Evolutionary conservation across 2,329 filamentous ascomycete genomes (phyloP), one percentile per base, ranked within the genome.

Genomic region (Clarireedia paspali): DNA sequence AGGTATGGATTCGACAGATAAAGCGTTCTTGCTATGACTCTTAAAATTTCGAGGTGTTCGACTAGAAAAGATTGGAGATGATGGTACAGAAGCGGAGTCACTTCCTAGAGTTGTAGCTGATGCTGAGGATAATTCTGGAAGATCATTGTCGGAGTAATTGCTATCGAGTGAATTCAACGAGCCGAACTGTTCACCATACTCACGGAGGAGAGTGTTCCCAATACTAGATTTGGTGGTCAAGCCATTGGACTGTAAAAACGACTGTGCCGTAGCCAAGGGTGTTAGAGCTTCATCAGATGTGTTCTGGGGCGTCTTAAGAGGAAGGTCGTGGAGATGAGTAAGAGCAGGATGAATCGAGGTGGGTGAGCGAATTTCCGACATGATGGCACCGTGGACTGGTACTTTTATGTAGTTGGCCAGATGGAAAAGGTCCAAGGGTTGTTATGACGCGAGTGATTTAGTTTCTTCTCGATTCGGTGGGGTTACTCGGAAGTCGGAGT

Each of bases 341-440:
- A 80, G 73, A 60, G 70, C 71, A 66, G 77, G 75, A 73, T 81
- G 77, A 70, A 80, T 72, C 62, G 75, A 72, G 57, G 72, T 71
- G 57, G 77, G 75, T 61, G 77, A 77, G 46, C 69, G 68, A 59
- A 75, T 62, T 60, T 70, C 71, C 60, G 72, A 66, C 72, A 74
- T 74, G 58, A 62, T 66, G 66, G 66, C 20, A 20, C 15, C 23
- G 38, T 12, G 23, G 50, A 42, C n/a, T 34, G 20, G 3, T 30
- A 27, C 15, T 50, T n/a, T 50, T 24, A 45, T 39, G 15, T 40
- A 15, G 14, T 40, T 24, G 7, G 14, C 23, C 27, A 40, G 50
- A 40, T 26, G 40, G 20, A 20, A 20, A 20, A 20, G 20, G 20
- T 20, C 20, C 20, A 20, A 30, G 27, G 27, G 27, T 30, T 30